phyloP scores from a whole-genome alignment of 108 stramenopile species.

The Licmophora abbreviata region DNA sequence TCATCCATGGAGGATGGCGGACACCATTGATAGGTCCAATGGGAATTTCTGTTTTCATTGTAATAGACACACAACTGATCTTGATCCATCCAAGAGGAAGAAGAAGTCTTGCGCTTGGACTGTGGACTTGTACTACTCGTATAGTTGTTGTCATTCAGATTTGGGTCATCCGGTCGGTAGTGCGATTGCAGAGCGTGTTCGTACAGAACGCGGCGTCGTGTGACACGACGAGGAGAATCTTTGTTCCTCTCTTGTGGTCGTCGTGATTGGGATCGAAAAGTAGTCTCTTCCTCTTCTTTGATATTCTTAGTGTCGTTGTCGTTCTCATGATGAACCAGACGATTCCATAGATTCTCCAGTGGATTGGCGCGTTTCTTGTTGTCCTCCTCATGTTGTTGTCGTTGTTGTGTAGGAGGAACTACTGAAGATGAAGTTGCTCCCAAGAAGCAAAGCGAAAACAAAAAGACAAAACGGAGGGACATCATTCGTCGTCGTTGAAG shows the following conservation, averaged over 20 bases:
- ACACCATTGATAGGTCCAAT: slow-evolving; percentile 35
- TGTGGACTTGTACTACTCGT: slow-evolving; percentile 1
- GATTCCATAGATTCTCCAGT: neutral
- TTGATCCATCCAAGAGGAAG: slow-evolving; percentile 13
- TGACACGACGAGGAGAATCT: neutral
- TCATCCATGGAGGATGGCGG: slow-evolving; percentile 11
- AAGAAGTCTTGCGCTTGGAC: neutral
- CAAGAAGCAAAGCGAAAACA: no score
- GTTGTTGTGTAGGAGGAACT: no score
- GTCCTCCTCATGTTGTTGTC: neutral
- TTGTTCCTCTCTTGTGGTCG: neutral
- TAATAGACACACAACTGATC: neutral
- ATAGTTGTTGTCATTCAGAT: slow-evolving; percentile 5
- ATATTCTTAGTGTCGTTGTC: neutral
- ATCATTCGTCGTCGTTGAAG: no score
- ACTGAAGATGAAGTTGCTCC: no score
- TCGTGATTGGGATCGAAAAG: neutral
- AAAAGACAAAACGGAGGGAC: no score
- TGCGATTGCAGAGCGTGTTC: slow-evolving; percentile 15
- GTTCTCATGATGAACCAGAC: neutral
- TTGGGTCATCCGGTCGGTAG: slow-evolving; percentile 10
- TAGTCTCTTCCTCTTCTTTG: neutral
- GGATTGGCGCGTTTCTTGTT: neutral
- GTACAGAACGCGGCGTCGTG: slow-evolving; percentile 12
- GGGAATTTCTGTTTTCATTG: slow-evolving; percentile 1